Conservation (phyloP, 1,284 basidiomycete species). For the Gomphus bonarii region DNA sequence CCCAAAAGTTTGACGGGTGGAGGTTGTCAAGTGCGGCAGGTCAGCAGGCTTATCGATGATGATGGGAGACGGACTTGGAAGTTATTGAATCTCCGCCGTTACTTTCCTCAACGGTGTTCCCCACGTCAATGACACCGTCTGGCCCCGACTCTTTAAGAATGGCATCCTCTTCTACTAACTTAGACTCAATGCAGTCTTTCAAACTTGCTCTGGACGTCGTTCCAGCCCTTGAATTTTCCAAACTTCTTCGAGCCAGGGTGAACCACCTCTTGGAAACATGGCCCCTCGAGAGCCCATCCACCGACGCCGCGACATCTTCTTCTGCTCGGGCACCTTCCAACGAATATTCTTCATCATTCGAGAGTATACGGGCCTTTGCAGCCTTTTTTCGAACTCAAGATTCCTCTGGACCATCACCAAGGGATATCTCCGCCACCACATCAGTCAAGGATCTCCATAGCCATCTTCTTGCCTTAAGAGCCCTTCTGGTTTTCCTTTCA, state of each 20-base stretch:
- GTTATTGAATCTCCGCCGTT: slow-evolving; percentile 1
- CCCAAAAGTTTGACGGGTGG: not conserved
- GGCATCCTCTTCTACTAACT: not conserved
- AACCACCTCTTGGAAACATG: slow-evolving; percentile 6
- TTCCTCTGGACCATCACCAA: not conserved
- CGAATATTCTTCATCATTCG: not conserved
- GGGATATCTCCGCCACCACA: not conserved
- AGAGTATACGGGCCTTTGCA: slow-evolving; percentile 3
- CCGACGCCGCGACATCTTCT: not conserved
- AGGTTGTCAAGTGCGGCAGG: not conserved
- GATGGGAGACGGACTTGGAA: slow-evolving; percentile 6
- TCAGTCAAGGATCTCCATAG: not conserved
- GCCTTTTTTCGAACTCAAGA: slow-evolving; percentile 8
- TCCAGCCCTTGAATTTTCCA: slow-evolving; percentile 5
- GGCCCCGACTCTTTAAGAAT: not conserved
- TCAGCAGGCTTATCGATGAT: not conserved
- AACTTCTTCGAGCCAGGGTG: slow-evolving; percentile 4
- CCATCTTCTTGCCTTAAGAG: slow-evolving; percentile 4
- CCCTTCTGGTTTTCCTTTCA: slow-evolving; percentile 5
- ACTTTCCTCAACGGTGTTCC: slow-evolving; percentile 2
- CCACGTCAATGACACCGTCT: slow-evolving; percentile 11
- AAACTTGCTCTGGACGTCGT: slow-evolving; percentile 3
- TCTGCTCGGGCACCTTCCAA: not conserved
- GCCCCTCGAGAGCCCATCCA: slow-evolving; percentile 2
- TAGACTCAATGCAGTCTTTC: not conserved